A percentile compares a stretch with the other conserved stretches of the same genome.
Conservation (phyloP, 164 flowering plant species). For the Vitis riparia region DNA sequence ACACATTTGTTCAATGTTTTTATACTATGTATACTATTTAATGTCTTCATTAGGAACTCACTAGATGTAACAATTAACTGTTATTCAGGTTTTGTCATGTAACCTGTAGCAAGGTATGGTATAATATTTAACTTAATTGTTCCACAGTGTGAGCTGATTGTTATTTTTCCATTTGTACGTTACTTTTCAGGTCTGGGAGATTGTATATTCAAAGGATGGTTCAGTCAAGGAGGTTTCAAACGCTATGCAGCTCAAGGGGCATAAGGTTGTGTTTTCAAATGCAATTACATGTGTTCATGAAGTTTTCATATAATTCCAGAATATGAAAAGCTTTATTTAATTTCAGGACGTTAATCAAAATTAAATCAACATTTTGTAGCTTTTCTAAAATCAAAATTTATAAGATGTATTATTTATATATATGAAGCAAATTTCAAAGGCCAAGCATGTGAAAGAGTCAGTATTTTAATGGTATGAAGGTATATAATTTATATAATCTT, state of each 20-base stretch:
- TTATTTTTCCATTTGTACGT: neutral
- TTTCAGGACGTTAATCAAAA: too few species aligned
- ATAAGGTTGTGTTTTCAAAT: slow-evolving; percentile 50
- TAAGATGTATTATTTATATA: neutral
- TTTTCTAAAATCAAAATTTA: neutral
- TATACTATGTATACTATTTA: neutral
- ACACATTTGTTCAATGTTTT: too few species aligned
- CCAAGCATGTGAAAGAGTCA: neutral
- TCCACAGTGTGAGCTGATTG: neutral
- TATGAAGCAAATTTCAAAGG: neutral
- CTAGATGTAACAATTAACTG: neutral
- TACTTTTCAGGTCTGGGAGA: slow-evolving; percentile 84
- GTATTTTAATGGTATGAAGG: too few species aligned
- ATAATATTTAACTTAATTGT: neutral
- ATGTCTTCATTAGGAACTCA: neutral
- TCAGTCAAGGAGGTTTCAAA: slow-evolving; percentile 83
- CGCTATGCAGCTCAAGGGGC: slow-evolving; percentile 98
- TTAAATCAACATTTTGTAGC: neutral
- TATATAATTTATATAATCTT: too few species aligned
- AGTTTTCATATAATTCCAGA: too few species aligned
- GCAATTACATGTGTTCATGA: too few species aligned
- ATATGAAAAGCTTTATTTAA: too few species aligned
- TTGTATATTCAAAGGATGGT: slow-evolving; percentile 88
- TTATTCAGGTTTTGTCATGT: neutral
- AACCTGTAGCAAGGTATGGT: neutral